These are phyloP conservation scores for Gymnopilus dilepis DNA, from an alignment of 768 basidiomycete genomes.

Conservation along the genomic window DNA sequence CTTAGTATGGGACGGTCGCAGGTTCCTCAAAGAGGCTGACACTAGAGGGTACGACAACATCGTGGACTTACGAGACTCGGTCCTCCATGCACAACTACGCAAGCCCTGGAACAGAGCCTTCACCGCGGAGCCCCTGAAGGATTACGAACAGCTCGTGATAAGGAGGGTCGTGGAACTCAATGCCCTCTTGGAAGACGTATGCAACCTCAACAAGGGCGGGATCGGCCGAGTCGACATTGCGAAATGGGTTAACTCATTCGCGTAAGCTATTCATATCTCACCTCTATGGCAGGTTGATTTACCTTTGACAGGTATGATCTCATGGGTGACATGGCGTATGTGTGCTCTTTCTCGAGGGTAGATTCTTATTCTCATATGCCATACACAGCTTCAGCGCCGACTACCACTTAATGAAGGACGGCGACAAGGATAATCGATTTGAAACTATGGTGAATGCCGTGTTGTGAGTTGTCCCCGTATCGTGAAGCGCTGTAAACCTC, in stretches of 20 bases:
- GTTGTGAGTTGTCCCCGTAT: constrained; percentile 20
- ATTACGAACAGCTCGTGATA: constrained; percentile 28
- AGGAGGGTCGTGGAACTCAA: constrained; percentile 32
- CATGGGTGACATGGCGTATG: constrained; percentile 46
- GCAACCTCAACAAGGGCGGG: constrained; percentile 15
- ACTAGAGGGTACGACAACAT: constrained; percentile 25
- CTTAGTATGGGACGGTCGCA: constrained; percentile 39
- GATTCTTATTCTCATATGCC: too few relatives aligned
- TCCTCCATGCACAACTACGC: constrained; percentile 40
- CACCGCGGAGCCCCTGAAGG: constrained; percentile 36
- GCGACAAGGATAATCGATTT: constrained; percentile 28
- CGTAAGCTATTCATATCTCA: constrained; percentile 32
- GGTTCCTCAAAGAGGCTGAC: constrained; percentile 22
- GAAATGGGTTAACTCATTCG: constrained; percentile 42
- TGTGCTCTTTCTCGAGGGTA: too few relatives aligned
- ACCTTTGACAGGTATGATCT: constrained; percentile 38
- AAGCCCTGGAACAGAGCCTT: constrained; percentile 48
- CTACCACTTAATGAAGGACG: constrained; percentile 32
- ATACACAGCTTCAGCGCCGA: constrained; percentile 39
- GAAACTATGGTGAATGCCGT: constrained; percentile 26
- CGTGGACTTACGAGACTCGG: constrained; percentile 36
- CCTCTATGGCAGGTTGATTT: background rate
- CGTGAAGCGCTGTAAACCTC: background rate
- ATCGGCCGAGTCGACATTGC: constrained; percentile 34
- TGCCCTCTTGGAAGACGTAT: constrained; percentile 15